Conservation (phyloP, 169 alveolate genomes). For the Cryptosporidium xiaoi region DNA sequence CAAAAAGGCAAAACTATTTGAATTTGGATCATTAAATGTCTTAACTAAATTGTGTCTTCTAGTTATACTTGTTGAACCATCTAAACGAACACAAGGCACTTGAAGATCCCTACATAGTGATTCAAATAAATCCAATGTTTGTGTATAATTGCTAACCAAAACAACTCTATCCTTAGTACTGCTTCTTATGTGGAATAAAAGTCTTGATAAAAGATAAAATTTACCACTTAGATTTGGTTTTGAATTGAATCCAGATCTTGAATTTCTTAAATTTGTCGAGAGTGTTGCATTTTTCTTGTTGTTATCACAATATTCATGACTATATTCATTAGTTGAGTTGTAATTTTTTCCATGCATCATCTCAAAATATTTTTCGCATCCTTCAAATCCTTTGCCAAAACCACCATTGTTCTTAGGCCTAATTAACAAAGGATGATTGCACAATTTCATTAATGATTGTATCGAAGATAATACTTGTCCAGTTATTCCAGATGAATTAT, state of each 20-base stretch:
- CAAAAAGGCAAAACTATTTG: conserved; percentile 90
- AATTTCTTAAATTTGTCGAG: conserved; percentile 7
- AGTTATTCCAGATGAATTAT: conserved; percentile 66
- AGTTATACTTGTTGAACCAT: conserved; percentile 88
- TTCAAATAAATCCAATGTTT: conserved; percentile 90
- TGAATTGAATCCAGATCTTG: conserved; percentile 44
- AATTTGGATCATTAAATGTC: conserved; percentile 87
- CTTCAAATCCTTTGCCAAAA: conserved; percentile 75
- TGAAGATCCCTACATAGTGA: conserved; percentile 85
- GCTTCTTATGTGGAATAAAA: conserved; percentile 82
- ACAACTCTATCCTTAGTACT: conserved; percentile 89
- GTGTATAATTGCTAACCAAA: conserved; percentile 91
- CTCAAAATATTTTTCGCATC: conserved; percentile 45
- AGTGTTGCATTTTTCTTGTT: conserved; percentile 8
- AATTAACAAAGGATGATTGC: conserved; percentile 87
- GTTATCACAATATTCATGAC: background rate
- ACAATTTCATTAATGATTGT: conserved; percentile 86
- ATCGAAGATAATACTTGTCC: conserved; percentile 83
- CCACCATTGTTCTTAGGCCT: conserved; percentile 59
- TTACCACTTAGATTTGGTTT: conserved; percentile 68
- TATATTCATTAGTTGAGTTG: background rate
- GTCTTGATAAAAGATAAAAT: conserved; percentile 64
- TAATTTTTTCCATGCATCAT: conserved; percentile 32
- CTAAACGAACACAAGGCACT: conserved; percentile 89
- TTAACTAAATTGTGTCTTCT: conserved; percentile 88